These are phyloP conservation scores for Sanghuangporus baumii DNA, from an alignment of 1,284 basidiomycete species.

Conservation along the genomic window DNA sequence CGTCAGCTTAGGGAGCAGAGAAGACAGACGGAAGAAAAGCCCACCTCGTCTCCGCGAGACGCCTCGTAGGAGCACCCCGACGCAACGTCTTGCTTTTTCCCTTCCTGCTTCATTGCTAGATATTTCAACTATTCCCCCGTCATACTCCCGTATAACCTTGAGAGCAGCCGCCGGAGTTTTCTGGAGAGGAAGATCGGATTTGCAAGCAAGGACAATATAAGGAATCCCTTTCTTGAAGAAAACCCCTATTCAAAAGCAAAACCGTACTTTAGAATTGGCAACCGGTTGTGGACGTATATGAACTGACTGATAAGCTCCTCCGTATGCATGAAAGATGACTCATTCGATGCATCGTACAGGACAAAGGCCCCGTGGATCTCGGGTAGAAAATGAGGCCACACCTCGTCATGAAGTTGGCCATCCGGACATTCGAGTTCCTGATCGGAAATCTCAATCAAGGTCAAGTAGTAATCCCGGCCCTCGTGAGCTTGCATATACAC, in stretches of 20 bases:
- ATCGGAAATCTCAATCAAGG: slow-evolving; percentile 11
- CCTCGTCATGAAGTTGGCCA: slow-evolving; percentile 13
- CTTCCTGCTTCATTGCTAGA: slow-evolving; percentile 11
- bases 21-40: background rate
- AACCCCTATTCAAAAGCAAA: slow-evolving; percentile 35
- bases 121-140: slow-evolving; percentile 25
- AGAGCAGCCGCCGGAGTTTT: slow-evolving; percentile 51
- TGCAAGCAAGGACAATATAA: slow-evolving; percentile 67
- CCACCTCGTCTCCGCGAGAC: slow-evolving; percentile 10
- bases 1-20: background rate
- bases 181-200: slow-evolving; percentile 54
- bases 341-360: slow-evolving; percentile 66
- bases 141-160: slow-evolving; percentile 44
- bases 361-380: slow-evolving; percentile 65
- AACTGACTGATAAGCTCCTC: slow-evolving; percentile 57
- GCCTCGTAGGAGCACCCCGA: slow-evolving; percentile 11
- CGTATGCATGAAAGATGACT: slow-evolving; percentile 55
- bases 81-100: slow-evolving; percentile 15
- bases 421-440: slow-evolving; percentile 13
- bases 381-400: slow-evolving; percentile 44
- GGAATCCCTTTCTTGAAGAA: slow-evolving; percentile 53
- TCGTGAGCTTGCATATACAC: slow-evolving; percentile 12
- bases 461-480: slow-evolving; percentile 15
- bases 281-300: background rate
- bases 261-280: slow-evolving; percentile 14